Evolutionary conservation across 73 alveolate genomes (phyloP).

Genomic region (Paramecium primaurelia): DNA sequence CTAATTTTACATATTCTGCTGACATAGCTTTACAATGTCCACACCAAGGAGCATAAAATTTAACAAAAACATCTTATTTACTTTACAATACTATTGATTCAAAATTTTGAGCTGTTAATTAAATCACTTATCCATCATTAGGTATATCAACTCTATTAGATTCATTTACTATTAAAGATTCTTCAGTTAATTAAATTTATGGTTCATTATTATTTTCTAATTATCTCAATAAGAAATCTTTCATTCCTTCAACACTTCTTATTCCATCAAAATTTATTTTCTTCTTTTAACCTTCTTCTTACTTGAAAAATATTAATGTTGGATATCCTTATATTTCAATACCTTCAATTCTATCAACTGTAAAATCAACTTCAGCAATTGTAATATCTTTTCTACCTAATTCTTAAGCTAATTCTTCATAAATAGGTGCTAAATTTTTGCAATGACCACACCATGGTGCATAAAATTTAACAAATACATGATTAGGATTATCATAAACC

Average conservation of each 20-base stretch:
- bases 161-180: not conserved
- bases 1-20: constrained; percentile 93
- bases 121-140: constrained; percentile 12
- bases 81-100: not conserved
- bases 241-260: not conserved
- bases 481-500: constrained; percentile 78
- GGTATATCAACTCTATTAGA: not conserved
- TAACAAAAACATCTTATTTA: constrained; percentile 63
- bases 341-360: constrained; percentile 60
- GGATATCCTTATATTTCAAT: constrained; percentile 65
- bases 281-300: not conserved
- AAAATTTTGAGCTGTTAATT: not conserved
- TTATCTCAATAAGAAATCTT: not conserved
- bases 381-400: constrained; percentile 59
- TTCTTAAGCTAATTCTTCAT: constrained; percentile 81
- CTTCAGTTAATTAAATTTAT: not conserved
- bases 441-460: constrained; percentile 99
- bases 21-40: constrained; percentile 92
- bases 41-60: constrained; percentile 93
- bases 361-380: constrained; percentile 68
- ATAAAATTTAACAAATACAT: constrained; percentile 94
- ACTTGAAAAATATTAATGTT: constrained; percentile 48
- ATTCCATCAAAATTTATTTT: not conserved
- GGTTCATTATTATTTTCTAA: not conserved
- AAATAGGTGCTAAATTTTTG: constrained; percentile 92